Percentiles rank a stretch among this genome's conserved stretches.
These are phyloP conservation scores for Aphanocladium album DNA, from an alignment of 2,329 filamentous ascomycete species.

Conservation along the genomic window DNA sequence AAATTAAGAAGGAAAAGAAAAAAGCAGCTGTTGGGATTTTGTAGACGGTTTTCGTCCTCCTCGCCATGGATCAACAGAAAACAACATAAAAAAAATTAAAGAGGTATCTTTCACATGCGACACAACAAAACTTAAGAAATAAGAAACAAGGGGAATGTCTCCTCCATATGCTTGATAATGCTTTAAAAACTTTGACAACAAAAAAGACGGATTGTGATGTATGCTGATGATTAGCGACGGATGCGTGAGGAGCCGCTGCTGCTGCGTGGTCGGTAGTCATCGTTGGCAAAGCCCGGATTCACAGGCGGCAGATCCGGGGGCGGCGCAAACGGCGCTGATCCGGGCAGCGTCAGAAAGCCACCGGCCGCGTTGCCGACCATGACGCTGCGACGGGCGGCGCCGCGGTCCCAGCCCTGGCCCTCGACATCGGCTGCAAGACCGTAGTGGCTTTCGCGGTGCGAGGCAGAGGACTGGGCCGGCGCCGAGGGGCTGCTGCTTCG, in stretches of 20 bases:
- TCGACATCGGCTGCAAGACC: slow-evolving; percentile 50
- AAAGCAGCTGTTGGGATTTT: too few species aligned
- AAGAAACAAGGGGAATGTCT: too few species aligned
- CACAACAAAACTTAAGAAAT: too few species aligned
- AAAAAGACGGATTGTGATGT: too few species aligned
- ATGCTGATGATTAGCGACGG: too few species aligned
- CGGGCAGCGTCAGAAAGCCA: slow-evolving; percentile 50
- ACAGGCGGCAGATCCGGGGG: slow-evolving; percentile 12
- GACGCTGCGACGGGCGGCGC: slow-evolving; percentile 46
- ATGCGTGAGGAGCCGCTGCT: background rate
- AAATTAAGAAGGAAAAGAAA: too few species aligned
- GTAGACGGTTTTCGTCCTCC: too few species aligned
- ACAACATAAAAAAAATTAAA: too few species aligned
- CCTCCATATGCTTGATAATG: too few species aligned
- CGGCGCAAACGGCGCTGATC: slow-evolving; percentile 16
- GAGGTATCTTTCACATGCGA: too few species aligned
- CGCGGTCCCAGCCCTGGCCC: slow-evolving; percentile 44
- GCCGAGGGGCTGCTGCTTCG: slow-evolving; percentile 13
- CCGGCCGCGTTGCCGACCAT: slow-evolving; percentile 48
- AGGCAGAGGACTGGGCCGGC: slow-evolving; percentile 19
- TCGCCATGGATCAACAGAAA: too few species aligned
- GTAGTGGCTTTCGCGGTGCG: slow-evolving; percentile 51
- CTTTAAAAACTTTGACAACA: too few species aligned
- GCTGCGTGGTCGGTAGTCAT: slow-evolving; percentile 15
- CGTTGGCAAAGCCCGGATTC: background rate